A percentile compares a stretch with the other conserved stretches of the same genome.
phyloP scores from a whole-genome alignment of 768 basidiomycete genomes.

The Pulveroboletus sp. region DNA sequence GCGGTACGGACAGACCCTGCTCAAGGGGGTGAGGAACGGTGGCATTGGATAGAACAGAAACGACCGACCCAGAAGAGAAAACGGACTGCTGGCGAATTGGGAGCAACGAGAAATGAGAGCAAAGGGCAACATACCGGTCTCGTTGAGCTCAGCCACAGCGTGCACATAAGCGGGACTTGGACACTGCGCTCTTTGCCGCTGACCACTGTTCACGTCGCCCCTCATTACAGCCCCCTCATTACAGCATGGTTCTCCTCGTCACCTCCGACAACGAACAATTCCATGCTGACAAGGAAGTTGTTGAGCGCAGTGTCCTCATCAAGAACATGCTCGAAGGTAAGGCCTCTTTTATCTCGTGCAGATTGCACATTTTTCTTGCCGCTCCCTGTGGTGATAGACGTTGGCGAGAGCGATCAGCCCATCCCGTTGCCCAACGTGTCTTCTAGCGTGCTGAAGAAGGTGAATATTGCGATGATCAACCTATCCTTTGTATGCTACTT shows the following conservation, averaged over 20 bases:
- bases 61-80: constrained; percentile 39
- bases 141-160: constrained; percentile 11
- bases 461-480: constrained; percentile 24
- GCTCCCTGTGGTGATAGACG: constrained; percentile 48
- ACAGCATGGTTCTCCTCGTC: constrained; percentile 75
- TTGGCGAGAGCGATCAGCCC: constrained; percentile 90
- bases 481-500: background rate
- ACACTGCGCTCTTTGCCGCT: background rate
- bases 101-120: constrained; percentile 41
- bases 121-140: constrained; percentile 9
- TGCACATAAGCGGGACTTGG: constrained; percentile 6
- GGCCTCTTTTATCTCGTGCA: background rate
- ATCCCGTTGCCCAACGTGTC: constrained; percentile 95
- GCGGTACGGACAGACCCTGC: constrained; percentile 80
- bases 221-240: constrained; percentile 21
- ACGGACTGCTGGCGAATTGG: constrained; percentile 41
- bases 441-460: constrained; percentile 91
- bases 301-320: constrained; percentile 92
- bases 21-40: background rate
- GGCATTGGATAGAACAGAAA: background rate
- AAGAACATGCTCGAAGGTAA: constrained; percentile 99
- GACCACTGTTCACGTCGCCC: constrained; percentile 1
- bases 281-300: constrained; percentile 88
- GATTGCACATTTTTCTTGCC: background rate
- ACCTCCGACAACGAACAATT: constrained; percentile 97